Evolutionary conservation across 768 basidiomycete species (phyloP), one percentile per base, ranked within the genome.

Genomic region (Leccinum imitatum): DNA sequence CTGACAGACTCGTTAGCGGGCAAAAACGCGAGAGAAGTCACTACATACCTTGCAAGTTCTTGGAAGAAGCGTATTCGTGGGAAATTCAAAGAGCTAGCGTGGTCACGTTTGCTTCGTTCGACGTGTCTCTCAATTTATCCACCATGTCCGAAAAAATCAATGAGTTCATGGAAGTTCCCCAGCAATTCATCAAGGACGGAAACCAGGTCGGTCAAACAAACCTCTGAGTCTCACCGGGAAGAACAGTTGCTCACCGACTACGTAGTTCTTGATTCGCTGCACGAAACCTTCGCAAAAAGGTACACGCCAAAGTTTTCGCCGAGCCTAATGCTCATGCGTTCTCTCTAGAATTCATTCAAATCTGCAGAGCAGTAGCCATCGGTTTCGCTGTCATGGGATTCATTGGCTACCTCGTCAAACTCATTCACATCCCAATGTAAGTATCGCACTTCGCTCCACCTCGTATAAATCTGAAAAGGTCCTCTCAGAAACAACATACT

Each of bases 301-400:
- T 97, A 64, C 53, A 37, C 8, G 0, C 23, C 13, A 15, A 57
- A 13, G 54, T 47, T 17, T 21, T 30, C 35, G 52, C 7, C 10
- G 9, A 44, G n/a, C 10, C 41, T 56, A 31, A 5, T 31, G 33
- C 27, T 69, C 50, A 63, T 50, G 11, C 3, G 15, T 57, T 31
- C 21, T 53, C 33, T 63, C 19, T 74, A 99, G 97, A 99, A 75
- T 99, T 95, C 76, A 66, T 85, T 46, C 93, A 96, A 73, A 95
- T 99, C 65, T 98, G 89, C 79, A 90, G 87, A 73, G 97, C 97
- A 35, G 94, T 99, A 57, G 95, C 95, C 2, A 88, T 98, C 62
- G 97, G 97, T 14, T 99, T 99, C 71, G 93, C 89, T 54, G 92
- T 99, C 65, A 98, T 98, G 95, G 97, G 97, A 15, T 96, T 98